These are phyloP conservation scores for Penicillium psychrosexuale DNA, from an alignment of 2,329 filamentous ascomycete genomes.

Conservation along the genomic window DNA sequence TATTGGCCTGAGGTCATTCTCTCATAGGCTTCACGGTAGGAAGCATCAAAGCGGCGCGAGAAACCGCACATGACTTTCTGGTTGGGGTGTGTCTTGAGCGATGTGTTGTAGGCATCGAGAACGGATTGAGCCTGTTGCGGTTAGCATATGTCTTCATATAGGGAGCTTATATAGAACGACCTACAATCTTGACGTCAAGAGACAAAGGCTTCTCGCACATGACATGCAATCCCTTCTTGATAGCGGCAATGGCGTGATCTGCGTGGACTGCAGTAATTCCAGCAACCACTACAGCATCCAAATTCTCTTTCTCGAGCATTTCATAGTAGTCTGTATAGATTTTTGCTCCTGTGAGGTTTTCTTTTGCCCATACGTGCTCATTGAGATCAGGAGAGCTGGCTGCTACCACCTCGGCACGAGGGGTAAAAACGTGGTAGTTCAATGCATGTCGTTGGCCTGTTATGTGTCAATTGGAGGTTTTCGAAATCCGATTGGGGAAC, in stretches of 20 bases:
- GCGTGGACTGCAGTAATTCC: background rate
- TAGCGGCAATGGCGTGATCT: background rate
- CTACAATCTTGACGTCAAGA: background rate
- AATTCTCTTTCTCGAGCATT: background rate
- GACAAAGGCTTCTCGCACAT: background rate
- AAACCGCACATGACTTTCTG: slow-evolving; percentile 44
- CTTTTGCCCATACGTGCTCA: background rate
- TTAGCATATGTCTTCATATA: background rate
- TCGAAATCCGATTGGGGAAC: background rate
- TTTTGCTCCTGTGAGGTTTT: background rate
- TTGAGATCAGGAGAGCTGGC: background rate
- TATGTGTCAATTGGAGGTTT: background rate
- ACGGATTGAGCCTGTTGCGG: background rate
- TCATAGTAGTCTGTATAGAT: background rate
- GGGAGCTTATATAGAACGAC: background rate
- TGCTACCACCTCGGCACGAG: background rate
- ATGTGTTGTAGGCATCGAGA: background rate
- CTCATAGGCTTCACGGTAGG: slow-evolving; percentile 39
- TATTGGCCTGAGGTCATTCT: slow-evolving; percentile 38
- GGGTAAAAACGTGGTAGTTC: background rate
- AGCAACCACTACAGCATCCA: background rate
- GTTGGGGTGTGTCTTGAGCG: background rate
- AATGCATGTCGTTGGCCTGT: background rate
- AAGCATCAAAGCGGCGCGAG: slow-evolving; percentile 46
- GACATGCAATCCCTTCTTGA: background rate